Evolutionary conservation across 768 basidiomycete species (phyloP).

Genomic region (Kwoniella shandongensis): DNA sequence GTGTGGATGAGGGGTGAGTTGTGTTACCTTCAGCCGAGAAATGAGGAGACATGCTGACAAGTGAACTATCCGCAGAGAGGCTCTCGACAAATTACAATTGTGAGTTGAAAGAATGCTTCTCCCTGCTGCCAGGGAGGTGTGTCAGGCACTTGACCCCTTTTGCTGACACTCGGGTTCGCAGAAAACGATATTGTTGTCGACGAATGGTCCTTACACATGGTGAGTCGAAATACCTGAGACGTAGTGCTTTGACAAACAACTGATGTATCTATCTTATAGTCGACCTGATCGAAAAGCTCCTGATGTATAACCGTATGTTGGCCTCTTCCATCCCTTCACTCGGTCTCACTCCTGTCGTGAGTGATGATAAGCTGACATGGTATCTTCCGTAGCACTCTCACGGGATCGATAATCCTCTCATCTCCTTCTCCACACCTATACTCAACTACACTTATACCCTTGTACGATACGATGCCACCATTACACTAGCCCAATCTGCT

Average conservation of each 20-base stretch:
- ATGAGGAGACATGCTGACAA: slow-evolving; percentile 4
- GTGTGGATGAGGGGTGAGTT: slow-evolving; percentile 83
- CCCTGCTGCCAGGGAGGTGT: background rate
- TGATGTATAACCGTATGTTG: slow-evolving; percentile 88
- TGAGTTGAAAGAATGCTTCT: slow-evolving; percentile 24
- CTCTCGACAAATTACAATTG: slow-evolving; percentile 81
- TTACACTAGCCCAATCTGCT: slow-evolving; percentile 1
- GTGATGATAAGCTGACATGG: slow-evolving; percentile 8
- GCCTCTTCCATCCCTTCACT: background rate
- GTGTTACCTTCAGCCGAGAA: background rate
- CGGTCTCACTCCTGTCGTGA: background rate
- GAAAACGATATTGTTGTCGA: slow-evolving; percentile 89
- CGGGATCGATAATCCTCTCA: slow-evolving; percentile 16
- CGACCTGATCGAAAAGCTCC: slow-evolving; percentile 92
- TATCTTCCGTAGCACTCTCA: slow-evolving; percentile 7
- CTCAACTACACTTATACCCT: slow-evolving; percentile 1
- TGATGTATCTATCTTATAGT: slow-evolving; percentile 57
- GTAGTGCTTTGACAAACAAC: slow-evolving; percentile 2
- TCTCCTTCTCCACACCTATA: background rate
- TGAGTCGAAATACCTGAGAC: slow-evolving; percentile 26
- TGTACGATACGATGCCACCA: slow-evolving; percentile 1
- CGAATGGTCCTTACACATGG: slow-evolving; percentile 92
- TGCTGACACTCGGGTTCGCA: background rate
- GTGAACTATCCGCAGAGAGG: slow-evolving; percentile 62
- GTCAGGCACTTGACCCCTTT: background rate